Conservation (phyloP, 1,139 yeast species). For the Pichia sp. region DNA sequence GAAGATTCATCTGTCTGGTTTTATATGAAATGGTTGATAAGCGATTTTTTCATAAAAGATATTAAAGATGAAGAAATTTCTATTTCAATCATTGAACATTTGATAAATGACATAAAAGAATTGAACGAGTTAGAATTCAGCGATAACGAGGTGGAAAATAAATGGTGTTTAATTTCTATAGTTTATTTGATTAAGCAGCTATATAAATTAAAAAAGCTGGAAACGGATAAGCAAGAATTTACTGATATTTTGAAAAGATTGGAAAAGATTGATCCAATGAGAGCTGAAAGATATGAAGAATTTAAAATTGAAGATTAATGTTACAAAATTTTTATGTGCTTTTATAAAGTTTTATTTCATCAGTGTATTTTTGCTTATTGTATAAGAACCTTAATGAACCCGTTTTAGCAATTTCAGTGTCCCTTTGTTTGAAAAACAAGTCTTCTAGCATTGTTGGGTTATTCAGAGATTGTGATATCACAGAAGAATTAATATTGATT, state of each 20-base stretch:
- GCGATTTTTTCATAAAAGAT: slow-evolving; percentile 40
- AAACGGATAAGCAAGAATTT: slow-evolving; percentile 4
- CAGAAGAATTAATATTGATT: slow-evolving; percentile 16
- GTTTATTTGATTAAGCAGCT: slow-evolving; percentile 34
- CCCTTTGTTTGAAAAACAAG: slow-evolving; percentile 24
- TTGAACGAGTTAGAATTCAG: slow-evolving; percentile 54
- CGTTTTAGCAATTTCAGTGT: slow-evolving; percentile 26
- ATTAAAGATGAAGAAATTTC: slow-evolving; percentile 10
- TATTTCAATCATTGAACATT: slow-evolving; percentile 26
- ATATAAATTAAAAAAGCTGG: slow-evolving; percentile 1
- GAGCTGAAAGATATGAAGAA: slow-evolving; percentile 49
- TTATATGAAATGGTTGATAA: slow-evolving; percentile 75
- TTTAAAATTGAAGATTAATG: neutral
- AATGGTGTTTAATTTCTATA: slow-evolving; percentile 59
- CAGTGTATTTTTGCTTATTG: slow-evolving; percentile 21
- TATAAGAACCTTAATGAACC: slow-evolving; percentile 29
- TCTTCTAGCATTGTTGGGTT: slow-evolving; percentile 16
- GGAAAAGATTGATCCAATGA: slow-evolving; percentile 59
- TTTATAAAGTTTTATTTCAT: slow-evolving; percentile 19
- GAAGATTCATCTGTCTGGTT: slow-evolving; percentile 94
- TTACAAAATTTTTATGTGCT: too few relatives aligned
- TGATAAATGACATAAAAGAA: slow-evolving; percentile 36
- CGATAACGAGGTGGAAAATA: slow-evolving; percentile 52
- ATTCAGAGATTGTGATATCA: neutral
- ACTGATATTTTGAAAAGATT: slow-evolving; percentile 34